phyloP scores from a whole-genome alignment of 805 yeast species.

The Nakazawaea populi region DNA sequence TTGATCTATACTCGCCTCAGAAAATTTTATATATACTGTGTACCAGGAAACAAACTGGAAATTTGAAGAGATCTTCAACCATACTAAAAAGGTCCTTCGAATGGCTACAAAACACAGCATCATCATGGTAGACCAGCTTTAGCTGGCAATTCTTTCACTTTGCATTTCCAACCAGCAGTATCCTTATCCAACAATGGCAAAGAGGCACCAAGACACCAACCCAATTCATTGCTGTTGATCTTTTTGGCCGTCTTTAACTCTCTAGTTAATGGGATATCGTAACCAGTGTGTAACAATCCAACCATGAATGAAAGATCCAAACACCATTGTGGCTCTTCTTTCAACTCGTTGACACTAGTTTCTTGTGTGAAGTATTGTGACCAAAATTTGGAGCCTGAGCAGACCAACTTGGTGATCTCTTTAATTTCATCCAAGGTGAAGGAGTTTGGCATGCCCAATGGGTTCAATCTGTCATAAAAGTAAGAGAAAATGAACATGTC shows the following conservation, averaged over 20 bases:
- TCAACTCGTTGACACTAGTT: slow-evolving; percentile 59
- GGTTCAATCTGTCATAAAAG: slow-evolving; percentile 91
- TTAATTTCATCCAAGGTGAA: slow-evolving; percentile 81
- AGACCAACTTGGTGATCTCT: slow-evolving; percentile 77
- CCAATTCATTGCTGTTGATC: slow-evolving; percentile 84
- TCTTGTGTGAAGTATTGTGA: slow-evolving; percentile 57
- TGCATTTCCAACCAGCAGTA: slow-evolving; percentile 66
- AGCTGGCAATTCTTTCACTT: slow-evolving; percentile 24
- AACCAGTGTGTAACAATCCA: slow-evolving; percentile 90
- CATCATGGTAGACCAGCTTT: neutral
- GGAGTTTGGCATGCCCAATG: slow-evolving; percentile 89
- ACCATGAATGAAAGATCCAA: slow-evolving; percentile 86
- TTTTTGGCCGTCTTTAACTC: slow-evolving; percentile 91
- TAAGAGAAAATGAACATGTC: slow-evolving; percentile 90
- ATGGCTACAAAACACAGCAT: neutral
- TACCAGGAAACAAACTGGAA: too few relatives aligned
- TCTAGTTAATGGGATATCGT: slow-evolving; percentile 85
- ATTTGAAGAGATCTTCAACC: too few relatives aligned
- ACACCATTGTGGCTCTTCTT: slow-evolving; percentile 90
- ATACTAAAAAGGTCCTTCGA: neutral
- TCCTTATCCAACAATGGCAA: slow-evolving; percentile 73
- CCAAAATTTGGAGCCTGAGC: slow-evolving; percentile 80
- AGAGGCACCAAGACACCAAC: slow-evolving; percentile 99
- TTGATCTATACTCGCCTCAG: too few relatives aligned
- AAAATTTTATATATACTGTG: too few relatives aligned